A percentile compares a stretch with the other conserved stretches of the same genome.
These are phyloP conservation scores for Astraeus odoratus DNA, from an alignment of 768 basidiomycete species.

Conservation along the genomic window DNA sequence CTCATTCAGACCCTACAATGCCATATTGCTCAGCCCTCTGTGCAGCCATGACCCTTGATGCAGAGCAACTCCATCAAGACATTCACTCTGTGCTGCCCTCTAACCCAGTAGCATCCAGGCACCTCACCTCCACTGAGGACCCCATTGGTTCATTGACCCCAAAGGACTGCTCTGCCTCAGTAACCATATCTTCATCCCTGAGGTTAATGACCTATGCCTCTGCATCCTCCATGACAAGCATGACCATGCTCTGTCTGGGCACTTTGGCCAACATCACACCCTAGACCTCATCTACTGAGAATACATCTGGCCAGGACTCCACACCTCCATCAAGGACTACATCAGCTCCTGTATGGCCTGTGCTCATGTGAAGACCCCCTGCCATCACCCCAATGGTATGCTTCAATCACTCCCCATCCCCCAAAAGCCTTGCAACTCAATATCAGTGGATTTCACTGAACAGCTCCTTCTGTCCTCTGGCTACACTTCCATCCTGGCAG, in stretches of 20 bases:
- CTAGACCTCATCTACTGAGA: conserved; percentile 7
- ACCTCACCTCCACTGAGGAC: background rate
- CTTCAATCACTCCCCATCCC: background rate
- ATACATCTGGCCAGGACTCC: conserved; percentile 10
- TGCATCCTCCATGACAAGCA: conserved; percentile 13
- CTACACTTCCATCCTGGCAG: background rate
- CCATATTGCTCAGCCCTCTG: too few relatives aligned
- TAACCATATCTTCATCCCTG: conserved; percentile 6
- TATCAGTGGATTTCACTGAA: background rate
- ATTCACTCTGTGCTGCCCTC: conserved; percentile 3
- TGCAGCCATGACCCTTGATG: too few relatives aligned
- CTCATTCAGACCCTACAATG: too few relatives aligned
- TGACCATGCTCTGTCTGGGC: conserved; percentile 17
- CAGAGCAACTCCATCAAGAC: conserved; percentile 14
- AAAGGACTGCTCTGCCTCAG: background rate
- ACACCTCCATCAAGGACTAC: conserved; percentile 18
- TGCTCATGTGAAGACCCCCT: background rate
- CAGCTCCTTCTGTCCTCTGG: background rate
- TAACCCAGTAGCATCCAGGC: background rate
- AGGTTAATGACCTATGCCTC: background rate
- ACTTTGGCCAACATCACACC: background rate
- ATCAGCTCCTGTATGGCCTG: background rate
- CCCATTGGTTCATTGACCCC: background rate
- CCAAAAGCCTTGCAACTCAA: background rate
- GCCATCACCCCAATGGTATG: background rate